Conservation (phyloP, 2,329 filamentous ascomycete species). For the Rutstroemia sp. region DNA sequence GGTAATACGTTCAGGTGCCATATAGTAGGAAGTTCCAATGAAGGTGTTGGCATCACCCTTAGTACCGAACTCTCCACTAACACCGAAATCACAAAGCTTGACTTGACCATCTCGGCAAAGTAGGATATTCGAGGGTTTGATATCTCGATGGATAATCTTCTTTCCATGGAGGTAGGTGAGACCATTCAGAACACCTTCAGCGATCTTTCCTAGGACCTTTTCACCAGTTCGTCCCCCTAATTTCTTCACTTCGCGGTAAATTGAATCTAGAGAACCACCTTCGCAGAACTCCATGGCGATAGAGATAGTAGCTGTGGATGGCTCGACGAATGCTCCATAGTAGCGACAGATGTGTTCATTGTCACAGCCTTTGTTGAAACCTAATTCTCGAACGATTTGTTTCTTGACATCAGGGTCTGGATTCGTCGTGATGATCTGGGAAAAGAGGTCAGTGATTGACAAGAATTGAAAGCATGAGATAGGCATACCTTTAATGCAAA, state of each 20-base stretch:
- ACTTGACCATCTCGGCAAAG: slow-evolving; percentile 88
- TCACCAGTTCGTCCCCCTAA: slow-evolving; percentile 91
- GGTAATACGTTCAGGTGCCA: slow-evolving; percentile 97
- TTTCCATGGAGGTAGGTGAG: slow-evolving; percentile 91
- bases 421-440: slow-evolving; percentile 91
- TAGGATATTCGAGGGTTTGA: slow-evolving; percentile 96
- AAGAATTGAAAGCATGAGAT: slow-evolving; percentile 6
- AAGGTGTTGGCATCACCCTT: slow-evolving; percentile 99
- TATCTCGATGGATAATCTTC: slow-evolving; percentile 97
- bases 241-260: slow-evolving; percentile 96
- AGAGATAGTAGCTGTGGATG: slow-evolving; percentile 91
- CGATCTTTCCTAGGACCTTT: slow-evolving; percentile 94
- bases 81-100: slow-evolving; percentile 97
- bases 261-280: slow-evolving; percentile 89
- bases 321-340: slow-evolving; percentile 94
- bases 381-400: slow-evolving; percentile 91
- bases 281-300: slow-evolving; percentile 99
- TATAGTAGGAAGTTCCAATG: slow-evolving; percentile 98
- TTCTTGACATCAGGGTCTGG: slow-evolving; percentile 97
- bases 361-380: slow-evolving; percentile 96
- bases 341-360: slow-evolving; percentile 96
- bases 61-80: slow-evolving; percentile 95
- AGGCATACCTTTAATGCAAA: slow-evolving; percentile 83
- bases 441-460: slow-evolving; percentile 1
- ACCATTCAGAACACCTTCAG: slow-evolving; percentile 88